Conservation (phyloP, 306 rosid genomes). For the Quercus suber region DNA sequence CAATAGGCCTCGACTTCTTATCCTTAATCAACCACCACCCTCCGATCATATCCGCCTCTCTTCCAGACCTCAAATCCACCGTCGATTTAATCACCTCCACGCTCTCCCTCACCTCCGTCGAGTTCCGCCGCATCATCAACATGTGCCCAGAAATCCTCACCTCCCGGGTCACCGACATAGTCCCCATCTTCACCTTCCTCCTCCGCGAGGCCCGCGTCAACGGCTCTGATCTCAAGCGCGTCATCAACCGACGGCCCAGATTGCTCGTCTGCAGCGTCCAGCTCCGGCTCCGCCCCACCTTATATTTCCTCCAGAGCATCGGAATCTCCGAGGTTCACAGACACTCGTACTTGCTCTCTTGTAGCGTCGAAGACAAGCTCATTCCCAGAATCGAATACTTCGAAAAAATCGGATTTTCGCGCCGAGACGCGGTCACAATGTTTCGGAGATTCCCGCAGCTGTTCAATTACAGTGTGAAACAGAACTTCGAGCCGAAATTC, state of each 20-base stretch:
- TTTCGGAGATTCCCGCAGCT: conserved; percentile 80
- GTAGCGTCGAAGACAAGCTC: conserved; percentile 78
- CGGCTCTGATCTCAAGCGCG: conserved; percentile 48
- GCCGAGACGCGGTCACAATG: conserved; percentile 49
- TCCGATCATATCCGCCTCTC: conserved; percentile 46
- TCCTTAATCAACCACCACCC: conserved; percentile 67
- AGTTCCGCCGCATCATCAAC: conserved; percentile 59
- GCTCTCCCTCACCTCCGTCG: conserved; percentile 54
- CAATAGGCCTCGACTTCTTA: conserved; percentile 76
- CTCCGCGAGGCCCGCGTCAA: conserved; percentile 61
- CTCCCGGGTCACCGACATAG: conserved; percentile 47
- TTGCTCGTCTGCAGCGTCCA: conserved; percentile 65
- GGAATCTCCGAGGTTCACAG: conserved; percentile 65
- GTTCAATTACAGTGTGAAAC: conserved; percentile 65
- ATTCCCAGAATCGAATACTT: conserved; percentile 70
- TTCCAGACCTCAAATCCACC: conserved; percentile 54
- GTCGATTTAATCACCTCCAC: conserved; percentile 56
- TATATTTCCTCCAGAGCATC: conserved; percentile 83
- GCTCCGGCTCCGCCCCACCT: conserved; percentile 78
- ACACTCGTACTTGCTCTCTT: conserved; percentile 69
- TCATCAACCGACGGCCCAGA: conserved; percentile 80
- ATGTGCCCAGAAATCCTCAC: conserved; percentile 83
- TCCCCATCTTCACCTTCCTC: conserved; percentile 76
- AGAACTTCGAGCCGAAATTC: conserved; percentile 76
- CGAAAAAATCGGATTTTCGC: conserved; percentile 66